These are phyloP conservation scores for Elsinoe perseae DNA, from an alignment of 2,329 filamentous ascomycete genomes.

Conservation along the genomic window DNA sequence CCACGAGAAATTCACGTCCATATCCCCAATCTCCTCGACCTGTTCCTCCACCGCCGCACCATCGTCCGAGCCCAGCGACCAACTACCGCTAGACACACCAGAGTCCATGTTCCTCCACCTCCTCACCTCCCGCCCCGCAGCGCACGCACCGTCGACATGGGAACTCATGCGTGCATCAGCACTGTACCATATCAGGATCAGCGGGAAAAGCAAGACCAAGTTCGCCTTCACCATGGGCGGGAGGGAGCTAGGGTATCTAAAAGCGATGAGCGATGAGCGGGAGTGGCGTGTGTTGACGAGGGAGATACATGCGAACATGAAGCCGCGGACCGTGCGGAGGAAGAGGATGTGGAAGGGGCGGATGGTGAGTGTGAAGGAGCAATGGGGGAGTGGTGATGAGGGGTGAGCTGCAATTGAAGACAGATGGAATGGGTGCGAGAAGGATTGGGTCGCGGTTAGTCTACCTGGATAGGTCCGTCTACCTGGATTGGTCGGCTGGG, in stretches of 20 bases:
- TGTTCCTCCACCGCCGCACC: neutral
- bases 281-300: neutral
- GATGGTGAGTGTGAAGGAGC: neutral
- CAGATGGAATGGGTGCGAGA: neutral
- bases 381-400: slow-evolving; percentile 1
- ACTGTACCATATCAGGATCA: slow-evolving; percentile 28
- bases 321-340: neutral
- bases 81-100: neutral
- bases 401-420: neutral
- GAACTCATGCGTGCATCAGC: slow-evolving; percentile 40
- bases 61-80: neutral
- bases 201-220: slow-evolving; percentile 15
- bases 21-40: neutral
- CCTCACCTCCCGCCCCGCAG: slow-evolving; percentile 21
- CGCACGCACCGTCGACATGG: slow-evolving; percentile 30
- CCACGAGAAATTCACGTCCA: neutral
- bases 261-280: slow-evolving; percentile 22
- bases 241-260: slow-evolving; percentile 33
- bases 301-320: neutral
- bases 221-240: slow-evolving; percentile 38
- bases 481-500: neutral
- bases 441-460: neutral
- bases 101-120: neutral
- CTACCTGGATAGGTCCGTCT: neutral
- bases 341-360: slow-evolving; percentile 1